Conservation (phyloP, 2,329 filamentous ascomycete genomes). For the Annulohypoxylon truncatum region DNA sequence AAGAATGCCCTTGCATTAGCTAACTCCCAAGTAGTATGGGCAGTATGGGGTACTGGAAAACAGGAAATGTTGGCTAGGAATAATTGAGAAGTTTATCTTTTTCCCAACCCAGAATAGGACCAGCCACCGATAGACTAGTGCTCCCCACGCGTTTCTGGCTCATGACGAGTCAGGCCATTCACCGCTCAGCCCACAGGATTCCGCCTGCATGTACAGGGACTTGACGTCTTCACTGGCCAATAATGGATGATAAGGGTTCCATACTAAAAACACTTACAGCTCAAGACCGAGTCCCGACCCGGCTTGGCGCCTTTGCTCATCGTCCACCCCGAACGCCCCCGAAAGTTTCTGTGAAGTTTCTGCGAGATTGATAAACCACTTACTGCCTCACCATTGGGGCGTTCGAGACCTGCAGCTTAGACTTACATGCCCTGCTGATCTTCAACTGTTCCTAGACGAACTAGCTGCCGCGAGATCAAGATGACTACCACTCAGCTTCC, state of each 20-base stretch:
- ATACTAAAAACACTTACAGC: slow-evolving; percentile 19
- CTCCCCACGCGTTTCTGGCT: slow-evolving; percentile 20
- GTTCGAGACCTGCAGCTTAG: slow-evolving; percentile 18
- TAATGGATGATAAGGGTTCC: slow-evolving; percentile 19
- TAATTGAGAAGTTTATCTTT: slow-evolving; percentile 23
- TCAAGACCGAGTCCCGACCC: slow-evolving; percentile 36
- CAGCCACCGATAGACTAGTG: slow-evolving; percentile 17
- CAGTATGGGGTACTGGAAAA: not conserved
- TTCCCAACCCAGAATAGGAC: slow-evolving; percentile 17
- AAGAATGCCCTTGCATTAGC: slow-evolving; percentile 15
- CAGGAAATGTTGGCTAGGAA: not conserved
- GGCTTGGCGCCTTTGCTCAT: slow-evolving; percentile 31
- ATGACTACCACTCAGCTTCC: slow-evolving; percentile 75
- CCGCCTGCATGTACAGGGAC: slow-evolving; percentile 25
- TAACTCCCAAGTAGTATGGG: not conserved
- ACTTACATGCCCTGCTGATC: slow-evolving; percentile 15
- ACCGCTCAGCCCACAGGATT: slow-evolving; percentile 26
- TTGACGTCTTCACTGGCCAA: slow-evolving; percentile 10
- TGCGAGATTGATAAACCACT: slow-evolving; percentile 27
- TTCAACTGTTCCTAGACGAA: not conserved
- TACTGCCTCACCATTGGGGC: slow-evolving; percentile 21
- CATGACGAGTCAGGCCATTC: slow-evolving; percentile 37
- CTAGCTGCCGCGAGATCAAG: slow-evolving; percentile 25
- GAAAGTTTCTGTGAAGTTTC: slow-evolving; percentile 1
- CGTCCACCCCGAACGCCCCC: slow-evolving; percentile 6